Evolutionary conservation across 768 basidiomycete species (phyloP).

Genomic region (Stropharia rugosoannulata): DNA sequence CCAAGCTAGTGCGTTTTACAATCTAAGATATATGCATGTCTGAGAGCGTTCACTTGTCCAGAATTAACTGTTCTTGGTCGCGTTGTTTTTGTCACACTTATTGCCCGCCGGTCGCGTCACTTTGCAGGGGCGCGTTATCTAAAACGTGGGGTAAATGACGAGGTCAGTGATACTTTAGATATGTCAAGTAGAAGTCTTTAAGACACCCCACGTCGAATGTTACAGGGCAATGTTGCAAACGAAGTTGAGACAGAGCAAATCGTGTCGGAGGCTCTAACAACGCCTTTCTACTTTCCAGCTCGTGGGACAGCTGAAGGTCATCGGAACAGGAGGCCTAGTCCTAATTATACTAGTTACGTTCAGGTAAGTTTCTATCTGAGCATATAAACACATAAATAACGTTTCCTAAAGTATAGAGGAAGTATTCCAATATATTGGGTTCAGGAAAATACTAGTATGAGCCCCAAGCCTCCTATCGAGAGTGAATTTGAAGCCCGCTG

Average conservation of each 20-base stretch:
- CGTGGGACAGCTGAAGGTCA: conserved; percentile 29
- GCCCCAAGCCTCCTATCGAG: conserved; percentile 93
- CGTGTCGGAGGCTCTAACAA: conserved; percentile 85
- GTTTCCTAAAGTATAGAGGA: conserved; percentile 70
- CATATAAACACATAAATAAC: neutral
- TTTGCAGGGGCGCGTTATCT: conserved; percentile 95
- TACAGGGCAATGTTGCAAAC: conserved; percentile 94
- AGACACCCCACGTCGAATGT: neutral
- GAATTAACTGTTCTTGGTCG: conserved; percentile 90
- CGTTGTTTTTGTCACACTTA: conserved; percentile 90
- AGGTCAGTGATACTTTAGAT: conserved; percentile 44
- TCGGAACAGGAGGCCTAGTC: conserved; percentile 59
- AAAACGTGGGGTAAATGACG: conserved; percentile 91
- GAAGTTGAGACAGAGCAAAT: conserved; percentile 99
- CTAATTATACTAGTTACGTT: conserved; percentile 93
- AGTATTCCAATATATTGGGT: conserved; percentile 98
- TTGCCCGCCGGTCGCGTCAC: conserved; percentile 91
- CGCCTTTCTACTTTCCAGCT: conserved; percentile 81
- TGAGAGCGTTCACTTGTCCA: conserved; percentile 29
- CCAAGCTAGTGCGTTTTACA: conserved; percentile 79
- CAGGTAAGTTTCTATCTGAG: conserved; percentile 48
- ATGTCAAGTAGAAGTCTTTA: neutral
- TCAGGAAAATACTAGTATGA: conserved; percentile 89
- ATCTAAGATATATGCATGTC: neutral
- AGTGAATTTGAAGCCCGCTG: conserved; percentile 51